These are phyloP conservation scores for Plasmodium coatneyi DNA, from an alignment of 169 alveolate species.

Conservation along the genomic window DNA sequence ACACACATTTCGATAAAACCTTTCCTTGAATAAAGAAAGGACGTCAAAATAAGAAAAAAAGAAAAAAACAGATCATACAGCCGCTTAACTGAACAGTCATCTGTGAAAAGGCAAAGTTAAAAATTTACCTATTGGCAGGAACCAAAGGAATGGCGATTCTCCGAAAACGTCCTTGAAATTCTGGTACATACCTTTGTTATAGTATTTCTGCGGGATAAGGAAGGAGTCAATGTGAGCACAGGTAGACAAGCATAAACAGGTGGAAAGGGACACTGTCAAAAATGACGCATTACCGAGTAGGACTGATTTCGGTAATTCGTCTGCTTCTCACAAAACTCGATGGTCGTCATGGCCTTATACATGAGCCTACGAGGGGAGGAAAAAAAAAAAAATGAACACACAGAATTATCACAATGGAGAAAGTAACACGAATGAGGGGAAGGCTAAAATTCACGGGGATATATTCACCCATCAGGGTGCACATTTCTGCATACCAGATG, in stretches of 20 bases:
- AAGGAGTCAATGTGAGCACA: neutral
- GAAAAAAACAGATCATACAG: neutral
- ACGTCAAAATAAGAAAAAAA: neutral
- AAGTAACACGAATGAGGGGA: neutral
- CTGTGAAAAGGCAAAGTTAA: neutral
- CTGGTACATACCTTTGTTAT: slow-evolving; percentile 63
- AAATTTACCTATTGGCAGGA: slow-evolving; percentile 73
- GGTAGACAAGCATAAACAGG: neutral
- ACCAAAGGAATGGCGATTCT: slow-evolving; percentile 73
- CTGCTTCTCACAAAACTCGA: slow-evolving; percentile 90
- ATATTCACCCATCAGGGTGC: neutral
- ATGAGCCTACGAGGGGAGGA: slow-evolving; percentile 56
- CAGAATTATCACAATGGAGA: neutral
- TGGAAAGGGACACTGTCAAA: neutral
- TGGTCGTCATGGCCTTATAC: slow-evolving; percentile 87
- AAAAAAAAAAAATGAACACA: slow-evolving; percentile 6
- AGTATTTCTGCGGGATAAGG: slow-evolving; percentile 40
- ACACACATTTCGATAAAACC: neutral
- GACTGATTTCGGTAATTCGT: slow-evolving; percentile 72
- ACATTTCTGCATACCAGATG: slow-evolving; percentile 73
- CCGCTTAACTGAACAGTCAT: neutral
- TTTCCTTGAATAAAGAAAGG: neutral
- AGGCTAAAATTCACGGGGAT: neutral
- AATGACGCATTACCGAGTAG: slow-evolving; percentile 39
- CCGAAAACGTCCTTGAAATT: slow-evolving; percentile 73